Evolutionary conservation across 352 stramenopile genomes (phyloP), one percentile per base, ranked within the genome.

Genomic region (Phytophthora citricola): DNA sequence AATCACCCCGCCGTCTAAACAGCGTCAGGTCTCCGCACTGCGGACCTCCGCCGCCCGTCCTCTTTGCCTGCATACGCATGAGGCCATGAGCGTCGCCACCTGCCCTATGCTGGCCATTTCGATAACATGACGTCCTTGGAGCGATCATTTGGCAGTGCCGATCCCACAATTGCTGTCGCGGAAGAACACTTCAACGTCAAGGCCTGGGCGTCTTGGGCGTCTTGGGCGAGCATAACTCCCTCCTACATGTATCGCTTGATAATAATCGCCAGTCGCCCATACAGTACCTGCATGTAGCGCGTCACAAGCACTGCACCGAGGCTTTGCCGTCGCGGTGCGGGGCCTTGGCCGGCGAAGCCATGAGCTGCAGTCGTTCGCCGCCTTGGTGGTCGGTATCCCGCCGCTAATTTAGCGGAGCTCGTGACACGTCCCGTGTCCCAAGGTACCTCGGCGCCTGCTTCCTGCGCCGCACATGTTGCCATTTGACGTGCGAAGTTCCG

Each of bases 341-440:
- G 20, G 6, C 38, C 34, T 57, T 36, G 58, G 11, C 31, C 39
- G 43, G 27, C 22, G 34, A 27, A 57, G 52, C 17, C 44, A 34
- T 50, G 26, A 46, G 32, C 34, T 47, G 32, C 51, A 50, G 26
- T 62, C 22, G 32, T 51, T 27, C 31, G 1, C 22, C 24, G 41
- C 47, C 34, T 71, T 71, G 54, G 54, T 67, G 55, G 53, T 74
- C 48, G 60, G 50, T 48, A 26, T 36, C 4, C 29, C 29, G 6
- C 9, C 62, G 29, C 54, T 61, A 36, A 3, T 11, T 31, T 34
- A 62, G 27, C 20, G 43, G 22, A 44, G 48, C 40, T 47, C 49
- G 50, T 41, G 58, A 72, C 51, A 60, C 45, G 58, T 65, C 58
- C 47, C 65, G 46, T 69, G 48, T 69, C 65, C 65, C 57, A 57